phyloP scores from a whole-genome alignment of 1,139 yeast species.

The Hansenula anomala region DNA sequence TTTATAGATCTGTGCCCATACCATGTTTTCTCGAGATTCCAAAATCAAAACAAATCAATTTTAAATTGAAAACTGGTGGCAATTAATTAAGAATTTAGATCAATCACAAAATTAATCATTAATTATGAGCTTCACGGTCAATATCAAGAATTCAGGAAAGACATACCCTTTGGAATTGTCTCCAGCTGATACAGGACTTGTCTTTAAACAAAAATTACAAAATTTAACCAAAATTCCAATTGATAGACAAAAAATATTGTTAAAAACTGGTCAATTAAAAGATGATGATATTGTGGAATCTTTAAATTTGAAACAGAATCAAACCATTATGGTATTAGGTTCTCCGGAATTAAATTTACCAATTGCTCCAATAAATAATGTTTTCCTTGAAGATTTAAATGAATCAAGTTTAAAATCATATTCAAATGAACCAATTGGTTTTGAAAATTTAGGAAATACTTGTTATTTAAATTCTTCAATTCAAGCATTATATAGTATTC shows the following conservation, averaged over 20 bases:
- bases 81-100: too few species aligned
- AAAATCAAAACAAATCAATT: too few species aligned
- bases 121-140: slow-evolving; percentile 19
- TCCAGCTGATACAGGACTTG: slow-evolving; percentile 54
- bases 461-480: slow-evolving; percentile 90
- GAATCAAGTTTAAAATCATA: slow-evolving; percentile 21
- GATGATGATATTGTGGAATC: slow-evolving; percentile 54
- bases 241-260: slow-evolving; percentile 82
- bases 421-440: slow-evolving; percentile 64
- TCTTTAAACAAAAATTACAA: slow-evolving; percentile 66
- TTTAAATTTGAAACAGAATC: slow-evolving; percentile 57
- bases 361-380: slow-evolving; percentile 49
- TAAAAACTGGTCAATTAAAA: slow-evolving; percentile 82
- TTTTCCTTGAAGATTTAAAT: slow-evolving; percentile 68
- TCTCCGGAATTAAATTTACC: slow-evolving; percentile 74
- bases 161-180: slow-evolving; percentile 64
- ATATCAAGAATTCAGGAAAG: slow-evolving; percentile 82
- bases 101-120: too few species aligned
- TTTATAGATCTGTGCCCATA: too few species aligned
- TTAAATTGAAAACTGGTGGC: too few species aligned
- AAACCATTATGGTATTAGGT: slow-evolving; percentile 84
- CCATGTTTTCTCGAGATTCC: too few species aligned
- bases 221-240: slow-evolving; percentile 77
- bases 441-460: slow-evolving; percentile 87
- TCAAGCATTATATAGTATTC: slow-evolving; percentile 67